phyloP scores from a whole-genome alignment of 1,284 basidiomycete genomes.

The Amylostereum chailletii region DNA sequence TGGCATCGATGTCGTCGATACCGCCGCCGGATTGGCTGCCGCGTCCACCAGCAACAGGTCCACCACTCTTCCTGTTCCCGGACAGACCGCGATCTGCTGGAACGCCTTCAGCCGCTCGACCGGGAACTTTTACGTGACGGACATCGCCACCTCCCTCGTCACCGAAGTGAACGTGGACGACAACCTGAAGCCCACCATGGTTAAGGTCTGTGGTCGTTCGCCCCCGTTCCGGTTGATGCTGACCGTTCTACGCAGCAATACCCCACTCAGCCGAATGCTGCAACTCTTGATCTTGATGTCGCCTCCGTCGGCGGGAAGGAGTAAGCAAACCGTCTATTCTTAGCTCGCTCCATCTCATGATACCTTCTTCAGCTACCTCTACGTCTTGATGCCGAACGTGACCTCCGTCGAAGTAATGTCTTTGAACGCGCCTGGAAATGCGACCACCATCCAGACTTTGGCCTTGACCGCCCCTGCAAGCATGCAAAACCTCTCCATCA shows the following conservation, averaged over 20 bases:
- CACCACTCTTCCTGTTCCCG: not conserved
- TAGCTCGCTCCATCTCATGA: not conserved
- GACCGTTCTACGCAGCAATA: conserved; percentile 14
- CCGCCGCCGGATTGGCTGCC: not conserved
- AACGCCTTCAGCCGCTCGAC: not conserved
- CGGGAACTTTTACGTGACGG: conserved; percentile 19
- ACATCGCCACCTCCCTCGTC: conserved; percentile 25
- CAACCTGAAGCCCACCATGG: not conserved
- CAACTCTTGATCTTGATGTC: conserved; percentile 20
- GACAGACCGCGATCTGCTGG: not conserved
- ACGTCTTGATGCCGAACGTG: conserved; percentile 17
- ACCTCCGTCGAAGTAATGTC: conserved; percentile 18
- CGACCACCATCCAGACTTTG: conserved; percentile 15
- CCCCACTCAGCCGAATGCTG: conserved; percentile 15
- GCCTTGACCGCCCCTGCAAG: conserved; percentile 9
- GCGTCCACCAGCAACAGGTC: not conserved
- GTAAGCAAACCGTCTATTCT: conserved; percentile 13
- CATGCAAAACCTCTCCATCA: conserved; percentile 9
- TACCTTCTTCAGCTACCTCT: conserved; percentile 16
- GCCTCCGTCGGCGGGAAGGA: conserved; percentile 21
- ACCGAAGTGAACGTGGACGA: not conserved
- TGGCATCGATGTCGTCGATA: conserved; percentile 17
- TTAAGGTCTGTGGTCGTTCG: conserved; percentile 12
- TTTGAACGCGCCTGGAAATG: conserved; percentile 18
- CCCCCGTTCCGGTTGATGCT: conserved; percentile 12